Conservation (phyloP, 805 yeast genomes). For the Myxozyma monticola region DNA sequence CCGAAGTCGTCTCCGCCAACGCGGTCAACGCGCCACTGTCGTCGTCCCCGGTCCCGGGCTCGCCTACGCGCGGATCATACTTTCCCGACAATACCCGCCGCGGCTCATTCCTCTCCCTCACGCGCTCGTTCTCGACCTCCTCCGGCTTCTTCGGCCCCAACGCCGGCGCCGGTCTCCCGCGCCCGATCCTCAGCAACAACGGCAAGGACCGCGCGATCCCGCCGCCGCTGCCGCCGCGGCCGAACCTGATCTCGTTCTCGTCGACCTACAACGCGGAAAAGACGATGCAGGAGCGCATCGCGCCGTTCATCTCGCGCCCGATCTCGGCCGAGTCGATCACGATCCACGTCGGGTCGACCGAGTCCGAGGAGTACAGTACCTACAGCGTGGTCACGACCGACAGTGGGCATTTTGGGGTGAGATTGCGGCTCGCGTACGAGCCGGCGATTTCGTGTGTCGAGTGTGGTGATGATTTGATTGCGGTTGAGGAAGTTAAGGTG, state of each 20-base stretch:
- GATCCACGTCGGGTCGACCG: conserved; percentile 57
- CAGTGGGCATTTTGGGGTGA: conserved; percentile 63
- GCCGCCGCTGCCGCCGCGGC: conserved; percentile 30
- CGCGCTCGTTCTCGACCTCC: conserved; percentile 18
- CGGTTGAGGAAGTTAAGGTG: conserved; percentile 49
- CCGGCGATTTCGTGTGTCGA: conserved; percentile 54
- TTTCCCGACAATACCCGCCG: conserved; percentile 23
- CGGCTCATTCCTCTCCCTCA: conserved; percentile 18
- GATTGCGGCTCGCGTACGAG: conserved; percentile 54
- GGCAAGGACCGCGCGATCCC: conserved; percentile 3
- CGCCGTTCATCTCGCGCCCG: conserved; percentile 68
- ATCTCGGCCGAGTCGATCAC: conserved; percentile 57
- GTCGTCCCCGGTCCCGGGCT: conserved; percentile 18
- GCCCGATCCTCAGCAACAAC: background rate
- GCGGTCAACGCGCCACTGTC: conserved; percentile 26
- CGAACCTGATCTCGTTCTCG: conserved; percentile 25
- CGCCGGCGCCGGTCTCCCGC: conserved; percentile 4
- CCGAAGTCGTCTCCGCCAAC: conserved; percentile 27
- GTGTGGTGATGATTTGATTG: conserved; percentile 45
- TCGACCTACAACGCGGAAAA: conserved; percentile 43
- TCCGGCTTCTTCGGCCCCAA: background rate
- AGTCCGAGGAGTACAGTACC: conserved; percentile 37
- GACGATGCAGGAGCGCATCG: conserved; percentile 61
- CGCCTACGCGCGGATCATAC: conserved; percentile 11
- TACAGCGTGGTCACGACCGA: conserved; percentile 54